Conservation (phyloP, 1,284 basidiomycete genomes). For the Clitocybe nebularis region DNA sequence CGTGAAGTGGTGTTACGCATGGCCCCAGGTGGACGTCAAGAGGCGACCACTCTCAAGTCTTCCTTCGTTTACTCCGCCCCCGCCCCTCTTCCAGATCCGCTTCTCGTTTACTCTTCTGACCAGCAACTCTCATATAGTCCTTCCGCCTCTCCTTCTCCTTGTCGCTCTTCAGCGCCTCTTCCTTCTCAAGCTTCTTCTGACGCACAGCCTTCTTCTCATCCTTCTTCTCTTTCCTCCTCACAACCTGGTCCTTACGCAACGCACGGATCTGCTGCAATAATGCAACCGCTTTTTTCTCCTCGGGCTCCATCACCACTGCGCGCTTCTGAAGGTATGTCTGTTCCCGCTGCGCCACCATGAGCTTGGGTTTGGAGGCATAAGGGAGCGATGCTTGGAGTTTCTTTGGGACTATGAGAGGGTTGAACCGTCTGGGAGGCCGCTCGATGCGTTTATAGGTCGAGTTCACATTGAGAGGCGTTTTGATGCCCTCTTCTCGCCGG, state of each 20-base stretch:
- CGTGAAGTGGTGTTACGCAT: no score
- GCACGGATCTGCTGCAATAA: constrained; percentile 94
- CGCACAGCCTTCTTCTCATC: constrained; percentile 61
- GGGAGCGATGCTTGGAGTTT: constrained; percentile 89
- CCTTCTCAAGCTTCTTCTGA: constrained; percentile 67
- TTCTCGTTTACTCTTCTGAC: constrained; percentile 70
- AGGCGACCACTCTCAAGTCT: constrained; percentile 27
- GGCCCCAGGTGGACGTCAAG: no score
- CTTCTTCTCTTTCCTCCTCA: constrained; percentile 80
- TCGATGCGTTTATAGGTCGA: constrained; percentile 87
- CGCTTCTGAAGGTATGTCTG: constrained; percentile 89
- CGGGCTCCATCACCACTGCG: constrained; percentile 91
- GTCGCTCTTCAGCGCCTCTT: constrained; percentile 63
- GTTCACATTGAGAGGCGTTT: constrained; percentile 81
- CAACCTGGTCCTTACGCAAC: constrained; percentile 84
- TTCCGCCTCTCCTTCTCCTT: constrained; percentile 80
- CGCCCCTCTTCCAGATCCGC: constrained; percentile 54
- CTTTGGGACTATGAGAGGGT: constrained; percentile 84
- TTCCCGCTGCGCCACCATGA: constrained; percentile 69
- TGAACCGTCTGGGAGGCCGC: constrained; percentile 83
- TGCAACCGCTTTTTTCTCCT: constrained; percentile 92
- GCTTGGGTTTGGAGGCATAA: constrained; percentile 89
- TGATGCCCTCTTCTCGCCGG: constrained; percentile 77
- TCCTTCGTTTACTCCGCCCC: constrained; percentile 47
- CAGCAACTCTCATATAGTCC: constrained; percentile 71